These are phyloP conservation scores for Microstegium vimineum DNA, from an alignment of 176 grass and related monocot genomes.

Conservation along the genomic window DNA sequence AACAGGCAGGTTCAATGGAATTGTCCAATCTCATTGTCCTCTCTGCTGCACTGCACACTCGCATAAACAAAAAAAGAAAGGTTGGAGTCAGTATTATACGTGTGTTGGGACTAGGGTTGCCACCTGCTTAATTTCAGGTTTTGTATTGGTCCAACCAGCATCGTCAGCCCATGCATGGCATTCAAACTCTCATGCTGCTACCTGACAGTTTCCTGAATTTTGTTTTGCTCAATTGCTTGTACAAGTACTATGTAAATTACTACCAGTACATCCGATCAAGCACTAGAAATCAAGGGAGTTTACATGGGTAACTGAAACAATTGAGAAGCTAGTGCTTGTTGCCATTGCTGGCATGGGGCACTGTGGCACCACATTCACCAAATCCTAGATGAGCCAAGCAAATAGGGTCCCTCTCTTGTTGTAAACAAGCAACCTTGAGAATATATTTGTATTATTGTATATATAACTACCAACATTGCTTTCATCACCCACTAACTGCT, in stretches of 20 bases:
- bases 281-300: constrained; percentile 28
- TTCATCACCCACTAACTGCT: constrained; percentile 37
- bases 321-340: constrained; percentile 51
- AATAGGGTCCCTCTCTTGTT: constrained; percentile 28
- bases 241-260: neutral
- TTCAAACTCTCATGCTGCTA: constrained; percentile 4
- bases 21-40: constrained; percentile 48
- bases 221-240: constrained; percentile 14
- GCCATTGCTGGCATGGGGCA: constrained; percentile 33
- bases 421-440: constrained; percentile 27
- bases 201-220: constrained; percentile 20
- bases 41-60: constrained; percentile 33
- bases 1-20: constrained; percentile 50
- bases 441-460: neutral
- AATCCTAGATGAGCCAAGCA: constrained; percentile 46
- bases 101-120: constrained; percentile 48
- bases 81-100: constrained; percentile 47
- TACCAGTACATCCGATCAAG: constrained; percentile 15
- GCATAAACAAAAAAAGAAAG: constrained; percentile 30
- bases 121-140: constrained; percentile 35
- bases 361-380: constrained; percentile 38
- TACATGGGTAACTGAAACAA: constrained; percentile 46
- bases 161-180: constrained; percentile 34
- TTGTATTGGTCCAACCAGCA: constrained; percentile 19
- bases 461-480: constrained; percentile 30